Evolutionary conservation across 129 eudicot genomes (phyloP), one percentile per base, ranked within the genome.

Genomic region (Smallanthus sonchifolius): DNA sequence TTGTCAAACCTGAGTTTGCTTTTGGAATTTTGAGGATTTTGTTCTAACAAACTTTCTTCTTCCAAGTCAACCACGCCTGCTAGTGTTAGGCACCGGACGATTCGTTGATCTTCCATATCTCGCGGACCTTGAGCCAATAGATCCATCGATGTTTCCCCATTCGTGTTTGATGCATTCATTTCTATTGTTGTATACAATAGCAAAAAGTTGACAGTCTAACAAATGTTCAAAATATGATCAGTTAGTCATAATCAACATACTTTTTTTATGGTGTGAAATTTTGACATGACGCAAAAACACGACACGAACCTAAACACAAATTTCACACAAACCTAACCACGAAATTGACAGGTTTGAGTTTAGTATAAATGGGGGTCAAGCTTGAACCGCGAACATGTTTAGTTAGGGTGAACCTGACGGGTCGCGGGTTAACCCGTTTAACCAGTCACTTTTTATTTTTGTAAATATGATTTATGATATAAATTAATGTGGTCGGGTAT

Each of bases 151-250:
- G 82, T 82, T 19, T 69, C 67, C 8, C 79, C 85, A 7, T 69
- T 69, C 20, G 59, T 36, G 69, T 79, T 82, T 45, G 28, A 6
- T 34, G 55, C 81, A 16, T 86, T 73, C 68, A 79, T 76, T 47
- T 82, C 85, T 35, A 79, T 76, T 14, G 59, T 68, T 45, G 80
- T 69, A 15, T 63, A 7, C 6, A 9, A 70, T 42, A 80, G 81
- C 74, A 86, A 63, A 65, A 68, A 82, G 16, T 76, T 79, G 30
- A 79, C 8, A 2, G 80, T 85, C 89, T 85, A 37, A 28, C 5
- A 66, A 34, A 49, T 11, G 38, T 73, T 45, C 37, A 37, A 35
- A 19, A 13, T 4, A 63, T 14, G 37, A 39, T 8, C 19, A 37
- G 8, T 59, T 7, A 62, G 72, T 61, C 73, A 77, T 56, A 56